Conservation (phyloP, 805 yeast species). For the Monosporozyma aerobia region DNA sequence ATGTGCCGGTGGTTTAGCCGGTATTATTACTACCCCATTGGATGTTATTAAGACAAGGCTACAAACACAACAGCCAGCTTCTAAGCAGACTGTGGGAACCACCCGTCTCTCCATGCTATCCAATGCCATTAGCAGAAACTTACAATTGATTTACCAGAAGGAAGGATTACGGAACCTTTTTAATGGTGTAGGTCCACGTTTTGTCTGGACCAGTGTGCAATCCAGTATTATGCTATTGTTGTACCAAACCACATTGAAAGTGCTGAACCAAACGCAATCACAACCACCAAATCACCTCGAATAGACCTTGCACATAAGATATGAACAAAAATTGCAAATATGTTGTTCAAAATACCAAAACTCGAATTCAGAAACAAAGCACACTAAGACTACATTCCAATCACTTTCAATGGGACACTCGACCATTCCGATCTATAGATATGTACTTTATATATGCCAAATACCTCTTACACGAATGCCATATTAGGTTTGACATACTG, state of each 20-base stretch:
- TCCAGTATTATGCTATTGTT: constrained; percentile 87
- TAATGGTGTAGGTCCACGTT: constrained; percentile 93
- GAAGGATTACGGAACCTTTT: constrained; percentile 80
- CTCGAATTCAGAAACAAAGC: not conserved
- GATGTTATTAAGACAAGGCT: constrained; percentile 89
- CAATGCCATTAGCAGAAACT: constrained; percentile 42
- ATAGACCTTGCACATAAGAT: not conserved
- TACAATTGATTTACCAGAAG: constrained; percentile 45
- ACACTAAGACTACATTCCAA: not conserved
- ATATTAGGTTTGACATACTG: not conserved
- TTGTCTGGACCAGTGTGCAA: constrained; percentile 93
- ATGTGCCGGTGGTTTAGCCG: constrained; percentile 90
- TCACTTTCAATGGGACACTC: not conserved
- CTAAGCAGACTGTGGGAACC: constrained; percentile 4
- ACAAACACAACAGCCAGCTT: constrained; percentile 65
- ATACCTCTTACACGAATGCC: not conserved
- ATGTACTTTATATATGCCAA: not conserved
- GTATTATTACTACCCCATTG: constrained; percentile 78
- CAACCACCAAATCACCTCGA: not conserved
- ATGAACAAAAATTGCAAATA: not conserved
- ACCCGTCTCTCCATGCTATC: constrained; percentile 17
- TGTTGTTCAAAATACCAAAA: not conserved
- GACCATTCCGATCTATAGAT: not conserved
- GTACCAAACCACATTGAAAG: constrained; percentile 68
- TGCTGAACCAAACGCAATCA: constrained; percentile 16